Conservation (phyloP, 495 filamentous ascomycete genomes). For the Aspergillus indologenus region DNA sequence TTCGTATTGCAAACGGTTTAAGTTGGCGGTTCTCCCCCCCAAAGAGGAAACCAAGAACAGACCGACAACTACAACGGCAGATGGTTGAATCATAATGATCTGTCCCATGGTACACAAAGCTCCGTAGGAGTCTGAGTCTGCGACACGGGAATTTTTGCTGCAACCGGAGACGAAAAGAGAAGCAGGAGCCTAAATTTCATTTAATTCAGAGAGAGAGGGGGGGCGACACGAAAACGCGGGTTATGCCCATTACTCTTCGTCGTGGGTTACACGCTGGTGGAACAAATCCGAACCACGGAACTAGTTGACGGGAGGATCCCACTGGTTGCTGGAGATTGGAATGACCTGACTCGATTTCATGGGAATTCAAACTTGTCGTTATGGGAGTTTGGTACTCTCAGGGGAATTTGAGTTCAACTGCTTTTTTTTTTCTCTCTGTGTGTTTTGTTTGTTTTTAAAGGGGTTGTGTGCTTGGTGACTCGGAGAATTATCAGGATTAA, state of each 20-base stretch:
- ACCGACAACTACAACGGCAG: background rate
- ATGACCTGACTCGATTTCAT: constrained; percentile 5
- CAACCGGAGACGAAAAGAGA: background rate
- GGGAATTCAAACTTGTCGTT: background rate
- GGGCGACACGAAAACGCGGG: constrained; percentile 13
- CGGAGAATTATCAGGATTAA: background rate
- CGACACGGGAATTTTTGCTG: constrained; percentile 5
- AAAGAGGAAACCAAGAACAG: background rate
- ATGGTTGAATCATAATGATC: background rate
- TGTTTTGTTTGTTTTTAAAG: background rate
- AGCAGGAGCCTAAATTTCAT: constrained; percentile 9
- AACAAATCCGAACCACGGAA: constrained; percentile 23
- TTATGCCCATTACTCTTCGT: background rate
- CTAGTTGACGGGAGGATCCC: constrained; percentile 21
- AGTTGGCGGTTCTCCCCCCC: background rate
- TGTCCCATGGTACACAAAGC: constrained; percentile 8
- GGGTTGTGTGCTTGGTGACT: background rate
- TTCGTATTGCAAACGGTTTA: background rate
- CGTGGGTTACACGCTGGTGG: constrained; percentile 17
- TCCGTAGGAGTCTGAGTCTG: constrained; percentile 13
- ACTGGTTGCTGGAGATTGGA: constrained; percentile 10
- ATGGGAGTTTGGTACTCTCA: background rate
- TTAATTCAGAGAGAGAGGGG: too few relatives aligned
- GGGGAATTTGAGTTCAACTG: background rate
- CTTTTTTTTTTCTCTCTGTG: background rate